These are phyloP conservation scores for Gypsophila paniculata DNA, from an alignment of 179 eudicot genomes.

Conservation along the genomic window DNA sequence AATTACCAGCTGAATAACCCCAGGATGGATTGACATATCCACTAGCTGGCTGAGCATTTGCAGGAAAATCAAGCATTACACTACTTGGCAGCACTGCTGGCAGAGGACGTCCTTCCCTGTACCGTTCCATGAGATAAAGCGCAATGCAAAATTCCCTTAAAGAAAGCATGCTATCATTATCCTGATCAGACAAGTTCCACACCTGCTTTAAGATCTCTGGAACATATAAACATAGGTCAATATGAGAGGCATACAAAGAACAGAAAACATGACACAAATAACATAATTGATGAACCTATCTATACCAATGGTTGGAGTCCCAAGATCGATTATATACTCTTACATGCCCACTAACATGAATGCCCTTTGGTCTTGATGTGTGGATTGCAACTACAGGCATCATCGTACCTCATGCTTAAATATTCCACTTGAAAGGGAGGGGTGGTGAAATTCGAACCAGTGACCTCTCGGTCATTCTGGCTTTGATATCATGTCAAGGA, in stretches of 20 bases:
- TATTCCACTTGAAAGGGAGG: too few species aligned
- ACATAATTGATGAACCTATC: slow-evolving; percentile 6
- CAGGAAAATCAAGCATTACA: slow-evolving; percentile 54
- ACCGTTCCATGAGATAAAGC: slow-evolving; percentile 92
- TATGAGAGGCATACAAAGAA: slow-evolving; percentile 20
- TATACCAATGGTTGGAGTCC: too few species aligned
- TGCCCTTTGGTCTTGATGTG: too few species aligned
- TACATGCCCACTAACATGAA: too few species aligned
- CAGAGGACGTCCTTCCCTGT: slow-evolving; percentile 94
- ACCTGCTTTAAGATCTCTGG: slow-evolving; percentile 97
- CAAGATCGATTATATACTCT: too few species aligned
- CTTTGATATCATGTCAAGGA: too few species aligned
- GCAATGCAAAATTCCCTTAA: slow-evolving; percentile 94
- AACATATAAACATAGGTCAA: slow-evolving; percentile 31
- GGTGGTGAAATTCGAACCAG: too few species aligned
- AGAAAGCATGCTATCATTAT: slow-evolving; percentile 97
- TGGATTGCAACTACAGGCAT: too few species aligned
- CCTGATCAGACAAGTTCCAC: slow-evolving; percentile 99
- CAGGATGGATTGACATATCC: slow-evolving; percentile 53
- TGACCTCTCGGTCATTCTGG: too few species aligned
- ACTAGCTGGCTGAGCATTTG: slow-evolving; percentile 45
- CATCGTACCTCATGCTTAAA: too few species aligned
- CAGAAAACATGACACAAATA: not conserved
- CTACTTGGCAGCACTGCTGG: slow-evolving; percentile 63
- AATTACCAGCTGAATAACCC: slow-evolving; percentile 71